Percentiles rank a stretch among this genome's conserved stretches.
These are phyloP conservation scores for Parietichytrium sp. DNA, from an alignment of 108 stramenopile species.

Conservation along the genomic window DNA sequence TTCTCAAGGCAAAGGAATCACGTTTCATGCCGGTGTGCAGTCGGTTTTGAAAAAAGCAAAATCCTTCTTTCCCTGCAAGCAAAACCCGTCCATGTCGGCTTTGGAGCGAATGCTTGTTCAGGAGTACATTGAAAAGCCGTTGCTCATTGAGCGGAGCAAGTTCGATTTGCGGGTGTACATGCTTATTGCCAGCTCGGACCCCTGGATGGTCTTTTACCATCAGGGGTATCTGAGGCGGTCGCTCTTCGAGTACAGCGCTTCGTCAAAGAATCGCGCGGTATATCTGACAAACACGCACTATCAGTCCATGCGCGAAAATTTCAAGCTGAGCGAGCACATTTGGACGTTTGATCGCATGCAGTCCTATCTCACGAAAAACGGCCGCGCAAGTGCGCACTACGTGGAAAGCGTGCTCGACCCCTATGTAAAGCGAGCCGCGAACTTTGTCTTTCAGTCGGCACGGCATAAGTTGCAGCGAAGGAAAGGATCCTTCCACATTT, in stretches of 20 bases:
- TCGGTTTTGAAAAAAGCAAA: not conserved
- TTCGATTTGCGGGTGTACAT: conserved; percentile 29
- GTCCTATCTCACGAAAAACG: not conserved
- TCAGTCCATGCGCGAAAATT: not conserved
- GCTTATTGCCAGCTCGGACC: conserved; percentile 32
- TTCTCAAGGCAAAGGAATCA: conserved; percentile 24
- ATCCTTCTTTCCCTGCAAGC: conserved; percentile 4
- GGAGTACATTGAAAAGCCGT: conserved; percentile 35
- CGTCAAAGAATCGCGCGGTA: conserved; percentile 8
- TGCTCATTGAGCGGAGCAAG: conserved; percentile 12
- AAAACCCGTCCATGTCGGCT: conserved; percentile 27
- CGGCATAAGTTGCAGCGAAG: conserved; percentile 27
- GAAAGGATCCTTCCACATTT: conserved; percentile 37
- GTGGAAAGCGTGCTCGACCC: conserved; percentile 36
- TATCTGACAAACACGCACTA: conserved; percentile 35
- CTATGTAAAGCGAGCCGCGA: conserved; percentile 30
- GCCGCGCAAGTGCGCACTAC: conserved; percentile 9
- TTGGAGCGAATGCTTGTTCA: conserved; percentile 29
- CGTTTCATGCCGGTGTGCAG: conserved; percentile 8
- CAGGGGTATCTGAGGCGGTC: conserved; percentile 17
- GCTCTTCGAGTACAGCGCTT: conserved; percentile 34
- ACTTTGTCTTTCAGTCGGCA: conserved; percentile 33
- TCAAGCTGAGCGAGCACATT: conserved; percentile 40
- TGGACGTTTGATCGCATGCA: conserved; percentile 31
- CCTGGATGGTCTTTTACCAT: conserved; percentile 37